Evolutionary conservation across 2,329 filamentous ascomycete species (phyloP), one percentile per base, ranked within the genome.

Genomic region (Xylaria polymorpha): DNA sequence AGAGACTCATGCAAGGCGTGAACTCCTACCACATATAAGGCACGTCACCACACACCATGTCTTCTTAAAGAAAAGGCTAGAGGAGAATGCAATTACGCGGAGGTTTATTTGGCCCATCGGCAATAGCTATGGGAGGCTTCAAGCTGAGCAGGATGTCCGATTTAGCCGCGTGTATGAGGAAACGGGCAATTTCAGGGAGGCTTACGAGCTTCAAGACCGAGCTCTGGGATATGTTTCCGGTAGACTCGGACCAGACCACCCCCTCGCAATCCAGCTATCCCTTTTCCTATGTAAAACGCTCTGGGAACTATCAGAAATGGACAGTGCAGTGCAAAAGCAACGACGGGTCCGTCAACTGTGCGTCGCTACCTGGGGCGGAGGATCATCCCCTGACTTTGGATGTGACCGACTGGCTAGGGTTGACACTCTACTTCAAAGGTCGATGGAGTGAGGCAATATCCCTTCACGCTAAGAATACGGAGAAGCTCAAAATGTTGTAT

Each of bases 21-120:
- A 60, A 29, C n/a, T 60, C 14, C 57, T 18, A 22, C 57, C 57
- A 60, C 57, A 60, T 37, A 60, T 60, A 32, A 8, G 20, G 35
- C 43, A 60, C 29, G 57, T 60, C 15, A 43, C 29, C 18, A 15
- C 25, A 22, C 41, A 37, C 43, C n/a, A 48, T 20, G 25, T 15
- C 14, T 37, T 60, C 18, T 15, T 37, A 10, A 18, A 60, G 57
- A 37, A 60, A 18, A 18, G 57, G 44, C 56, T 32, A 35, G 25
- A 25, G 29, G 22, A 41, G n/a, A 20, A 29, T 18, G 14, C 39
- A 29, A 22, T 14, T 57, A 25, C 43, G 41, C 20, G 20, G 41
- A 41, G 25, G 41, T 57, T 37, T 37, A 37, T 57, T 37, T 57
- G 14, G 55, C 55, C 20, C 37, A 43, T 29, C 20, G 55, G 44